Base-by-base conservation (phyloP, 192 early-diverging fungal species). In the Coemansia sp. region DNA sequence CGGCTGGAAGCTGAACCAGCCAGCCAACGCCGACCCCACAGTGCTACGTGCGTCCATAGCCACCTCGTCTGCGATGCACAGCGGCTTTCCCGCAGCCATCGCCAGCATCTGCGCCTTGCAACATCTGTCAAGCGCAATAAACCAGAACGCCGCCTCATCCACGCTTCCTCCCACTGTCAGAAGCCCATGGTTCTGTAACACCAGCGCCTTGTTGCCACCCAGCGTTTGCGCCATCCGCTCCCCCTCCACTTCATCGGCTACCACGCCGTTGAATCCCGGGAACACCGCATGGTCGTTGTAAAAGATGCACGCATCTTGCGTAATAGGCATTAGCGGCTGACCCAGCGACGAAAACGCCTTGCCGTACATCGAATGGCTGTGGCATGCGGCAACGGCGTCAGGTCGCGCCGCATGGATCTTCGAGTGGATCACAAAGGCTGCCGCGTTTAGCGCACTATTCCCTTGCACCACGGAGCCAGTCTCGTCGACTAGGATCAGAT, bases 261-360 rank as follows among this genome's bases (percentile, higher is more conserved):
- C 84, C 2, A 88, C 82, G 22, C 87, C 87, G 40, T 81, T 79
- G 42, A 81, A 88, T 7, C 83, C 74, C 1, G 85, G 76, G 35
- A 83, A 82, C 33, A 88, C 15, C 36, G 71, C 67, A 41, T 88
- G 87, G 58, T 77, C 59, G 0, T 85, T 62, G 60, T 79, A 88
- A 59, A 88, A 88, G 38, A 82, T 80, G 50, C 87, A 88, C 1
- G 87, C 80, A 33, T 88, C 87, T 67, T 88, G 87, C 49, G 84
- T 82, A 38, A 88, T 83, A 0, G 85, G 85, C 42, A 78, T 40
- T 10, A 88, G 38, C 4, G 65, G 59, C 35, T 64, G 49, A 9
- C 72, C 85, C 11, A 85, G 41, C 0, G 76, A 52, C 25, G 87
- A 85, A 46, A 88, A 86, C 49, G 87, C 76, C 67, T 85, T 87